A percentile compares a stretch with the other conserved stretches of the same genome.
These are phyloP conservation scores for Trapa bicornis DNA, from an alignment of 345 rosid genomes.

Conservation along the genomic window DNA sequence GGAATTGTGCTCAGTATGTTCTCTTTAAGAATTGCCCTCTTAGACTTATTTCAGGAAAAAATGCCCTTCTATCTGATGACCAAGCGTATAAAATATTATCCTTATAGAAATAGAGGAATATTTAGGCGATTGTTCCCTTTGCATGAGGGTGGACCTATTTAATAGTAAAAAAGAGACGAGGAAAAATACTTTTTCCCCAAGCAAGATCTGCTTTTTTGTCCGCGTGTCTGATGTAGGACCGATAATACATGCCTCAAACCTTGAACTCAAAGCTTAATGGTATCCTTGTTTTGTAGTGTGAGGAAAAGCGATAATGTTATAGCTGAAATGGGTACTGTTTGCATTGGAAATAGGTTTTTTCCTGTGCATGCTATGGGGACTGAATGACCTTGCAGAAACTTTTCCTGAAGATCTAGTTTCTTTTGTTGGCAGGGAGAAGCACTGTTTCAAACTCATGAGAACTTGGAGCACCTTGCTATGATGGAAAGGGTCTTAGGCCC, in stretches of 20 bases:
- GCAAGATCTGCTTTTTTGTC: not conserved
- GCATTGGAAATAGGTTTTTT: not conserved
- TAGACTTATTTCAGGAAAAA: too few species aligned
- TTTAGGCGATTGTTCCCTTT: not conserved
- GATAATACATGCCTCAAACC: not conserved
- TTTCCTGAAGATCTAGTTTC: not conserved
- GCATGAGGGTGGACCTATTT: not conserved
- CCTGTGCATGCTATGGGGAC: not conserved
- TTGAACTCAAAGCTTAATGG: not conserved
- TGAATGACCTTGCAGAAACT: not conserved
- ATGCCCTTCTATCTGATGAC: not conserved
- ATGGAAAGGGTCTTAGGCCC: slow-evolving; percentile 66
- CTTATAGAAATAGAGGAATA: not conserved
- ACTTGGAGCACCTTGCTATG: slow-evolving; percentile 69
- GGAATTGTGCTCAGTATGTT: slow-evolving; percentile 53
- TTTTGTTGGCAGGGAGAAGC: slow-evolving; percentile 47
- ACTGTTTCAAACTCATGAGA: slow-evolving; percentile 64
- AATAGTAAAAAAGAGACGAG: not conserved
- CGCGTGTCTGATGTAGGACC: not conserved
- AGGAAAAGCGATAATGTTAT: not conserved
- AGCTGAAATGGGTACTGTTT: not conserved
- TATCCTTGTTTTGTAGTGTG: not conserved
- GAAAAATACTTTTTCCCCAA: not conserved
- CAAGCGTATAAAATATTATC: not conserved
- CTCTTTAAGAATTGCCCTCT: not conserved